Base-by-base conservation (phyloP, 306 rosid genomes). In the Begonia fuchsioides region DNA sequence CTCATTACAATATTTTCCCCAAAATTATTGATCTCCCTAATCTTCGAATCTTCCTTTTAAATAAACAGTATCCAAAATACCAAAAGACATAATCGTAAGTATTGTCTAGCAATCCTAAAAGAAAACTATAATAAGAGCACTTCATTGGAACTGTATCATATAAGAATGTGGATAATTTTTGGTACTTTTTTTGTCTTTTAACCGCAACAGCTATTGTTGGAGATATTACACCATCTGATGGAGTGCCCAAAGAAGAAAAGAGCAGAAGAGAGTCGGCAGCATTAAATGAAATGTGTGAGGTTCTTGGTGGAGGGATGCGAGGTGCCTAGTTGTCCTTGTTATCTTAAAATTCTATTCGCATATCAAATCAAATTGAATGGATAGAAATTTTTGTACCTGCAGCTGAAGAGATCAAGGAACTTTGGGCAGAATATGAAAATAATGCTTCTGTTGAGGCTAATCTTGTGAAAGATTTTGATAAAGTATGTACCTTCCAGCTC, bases 181-280 rank as follows among this genome's bases (percentile, higher is more conserved):
- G 35, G 5, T 26, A 26, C 35, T 2, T 19, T 19, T 19, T 26
- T 26, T 35, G 53, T 39, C 9, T 51, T 68, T 68, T 71, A 57
- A 70, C 48, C n/a, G n/a, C 44, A 39, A 68, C 67, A 83, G 96
- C 96, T 54, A 83, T 88, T 70, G 95, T 88, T 56, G 96, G 96
- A 61, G 96, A 88, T 76, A 88, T 88, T 69, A 88, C 95, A 53
- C 96, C 95, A 38, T 70, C 96, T 45, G 96, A 88, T 70, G 88
- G 88, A 19, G 82, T 88, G 57, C 95, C 96, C 12, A 81, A 88
- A 73, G 81, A 75, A 62, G 95, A 76, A 76, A 88, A 88, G 80
- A 83, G 95, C 70, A 81, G 82, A 73, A 81, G 48, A 76, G 95
- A 88, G 67, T 74, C 63, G 51, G 95, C 77, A 50, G 96, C 95